Evolutionary conservation across 2,329 filamentous ascomycete species (phyloP), one percentile per base, ranked within the genome.

Genomic region (Cucurbitaria berberidis): DNA sequence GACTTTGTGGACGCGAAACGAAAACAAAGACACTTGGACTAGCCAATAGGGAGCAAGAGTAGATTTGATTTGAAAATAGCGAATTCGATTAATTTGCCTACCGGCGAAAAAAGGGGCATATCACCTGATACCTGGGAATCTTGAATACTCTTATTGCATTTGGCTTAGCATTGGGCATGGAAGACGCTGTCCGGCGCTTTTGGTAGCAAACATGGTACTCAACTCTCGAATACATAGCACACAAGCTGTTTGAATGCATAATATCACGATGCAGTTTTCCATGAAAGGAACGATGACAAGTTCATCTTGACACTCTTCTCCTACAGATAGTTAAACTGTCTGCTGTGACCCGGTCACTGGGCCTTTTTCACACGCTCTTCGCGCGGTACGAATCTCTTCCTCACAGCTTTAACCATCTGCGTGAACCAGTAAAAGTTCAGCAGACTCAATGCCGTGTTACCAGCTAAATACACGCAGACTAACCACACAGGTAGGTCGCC

Each of bases 371-470:
- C 38, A 10, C 62, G 46, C 30, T 45, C 48, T 6, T 57, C 55
- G 2, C 49, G 48, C 3, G 79, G 77, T 48, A 84, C 81, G 67
- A 95, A 95, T 18, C 90, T 82, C 79, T 90, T 92, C 57, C 85
- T 81, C 5, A 95, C 86, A n/a, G 90, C 89, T 51, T 85, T 82
- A 53, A 95, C 84, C 90, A 95, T 95, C 82, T 90, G 91, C 64
- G 84, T 81, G 72, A 93, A 93, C 90, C 90, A 95, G 76, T 87
- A 90, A 59, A 90, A 85, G 76, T 95, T 95, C 52, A 95, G 78
- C 18, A 83, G 78, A 68, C 91, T 93, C 39, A 95, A 80, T 0
- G 84, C 83, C 15, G 90, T 62, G 70, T 95, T 95, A 67, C 86
- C 86, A 9, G 80, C 80, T n/a, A 92, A 71, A 67, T 93, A 93